Conservation (phyloP, 208 protist genomes). For the Polymyxa betae region DNA sequence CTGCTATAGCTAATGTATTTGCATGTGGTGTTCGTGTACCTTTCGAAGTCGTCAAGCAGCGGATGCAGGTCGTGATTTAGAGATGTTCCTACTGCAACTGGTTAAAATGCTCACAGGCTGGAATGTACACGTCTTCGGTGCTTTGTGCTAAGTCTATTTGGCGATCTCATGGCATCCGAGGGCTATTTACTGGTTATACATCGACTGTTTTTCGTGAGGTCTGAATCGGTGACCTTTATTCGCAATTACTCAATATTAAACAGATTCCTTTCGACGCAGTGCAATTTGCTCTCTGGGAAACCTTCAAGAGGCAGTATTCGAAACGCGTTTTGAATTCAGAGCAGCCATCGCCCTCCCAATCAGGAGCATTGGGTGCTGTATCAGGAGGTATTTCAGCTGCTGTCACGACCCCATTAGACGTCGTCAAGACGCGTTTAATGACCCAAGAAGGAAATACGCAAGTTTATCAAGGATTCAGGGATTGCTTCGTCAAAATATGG, state of each 20-base stretch:
- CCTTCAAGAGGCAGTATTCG: slow-evolving; percentile 1
- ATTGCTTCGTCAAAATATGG: slow-evolving; percentile 1
- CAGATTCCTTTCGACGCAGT: slow-evolving; percentile 40
- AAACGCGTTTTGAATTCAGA: neutral
- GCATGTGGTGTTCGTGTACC: slow-evolving; percentile 30
- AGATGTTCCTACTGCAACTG: neutral
- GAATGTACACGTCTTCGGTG: slow-evolving; percentile 25
- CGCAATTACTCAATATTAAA: neutral
- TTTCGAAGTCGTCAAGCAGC: slow-evolving; percentile 51
- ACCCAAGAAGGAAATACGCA: neutral
- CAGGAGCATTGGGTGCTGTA: neutral
- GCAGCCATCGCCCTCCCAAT: neutral
- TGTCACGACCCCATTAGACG: neutral
- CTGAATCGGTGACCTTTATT: neutral
- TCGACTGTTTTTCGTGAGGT: slow-evolving; percentile 42
- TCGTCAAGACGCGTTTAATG: slow-evolving; percentile 50
- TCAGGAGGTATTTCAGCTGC: slow-evolving; percentile 4
- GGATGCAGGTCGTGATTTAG: neutral
- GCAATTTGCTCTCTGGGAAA: slow-evolving; percentile 49
- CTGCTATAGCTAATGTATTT: slow-evolving; percentile 11
- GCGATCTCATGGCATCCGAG: neutral
- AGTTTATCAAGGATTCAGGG: neutral
- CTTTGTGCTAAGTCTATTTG: neutral
- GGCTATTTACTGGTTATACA: neutral
- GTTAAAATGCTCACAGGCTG: neutral